These are phyloP conservation scores for Colletotrichum gigasporum DNA, from an alignment of 2,329 filamentous ascomycete genomes.

Conservation along the genomic window DNA sequence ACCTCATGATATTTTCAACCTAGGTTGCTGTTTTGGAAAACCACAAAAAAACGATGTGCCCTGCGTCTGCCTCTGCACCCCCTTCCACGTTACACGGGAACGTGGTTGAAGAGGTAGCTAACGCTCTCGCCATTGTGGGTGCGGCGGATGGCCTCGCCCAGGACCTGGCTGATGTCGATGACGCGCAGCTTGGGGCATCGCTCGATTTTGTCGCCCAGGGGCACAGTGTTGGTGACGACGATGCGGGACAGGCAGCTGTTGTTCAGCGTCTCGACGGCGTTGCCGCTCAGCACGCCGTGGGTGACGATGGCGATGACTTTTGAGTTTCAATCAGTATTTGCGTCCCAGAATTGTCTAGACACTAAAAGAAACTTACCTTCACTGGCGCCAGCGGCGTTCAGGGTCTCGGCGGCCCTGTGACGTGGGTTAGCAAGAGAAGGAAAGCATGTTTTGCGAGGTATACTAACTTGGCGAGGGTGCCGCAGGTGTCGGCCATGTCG, in stretches of 20 bases:
- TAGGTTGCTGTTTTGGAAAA: not conserved
- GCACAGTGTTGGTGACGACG: constrained; percentile 84
- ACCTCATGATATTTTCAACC: constrained; percentile 4
- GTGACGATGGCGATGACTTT: constrained; percentile 92
- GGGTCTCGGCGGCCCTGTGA: constrained; percentile 26
- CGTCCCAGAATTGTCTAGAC: not conserved
- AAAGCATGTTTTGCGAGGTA: not conserved
- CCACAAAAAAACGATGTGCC: not conserved
- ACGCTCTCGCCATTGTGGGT: constrained; percentile 73
- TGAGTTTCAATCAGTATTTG: not conserved
- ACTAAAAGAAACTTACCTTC: constrained; percentile 6
- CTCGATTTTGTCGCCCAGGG: constrained; percentile 76
- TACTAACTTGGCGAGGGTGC: constrained; percentile 85
- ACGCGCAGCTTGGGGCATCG: constrained; percentile 83
- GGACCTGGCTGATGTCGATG: constrained; percentile 89
- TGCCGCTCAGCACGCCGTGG: constrained; percentile 89
- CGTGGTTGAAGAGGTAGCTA: constrained; percentile 64
- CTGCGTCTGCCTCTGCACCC: not conserved
- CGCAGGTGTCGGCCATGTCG: constrained; percentile 97
- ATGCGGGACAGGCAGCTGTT: constrained; percentile 78
- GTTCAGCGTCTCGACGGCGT: constrained; percentile 88
- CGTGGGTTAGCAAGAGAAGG: not conserved
- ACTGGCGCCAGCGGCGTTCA: constrained; percentile 23
- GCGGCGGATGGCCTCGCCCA: constrained; percentile 65
- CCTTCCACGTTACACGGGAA: constrained; percentile 42